These are phyloP conservation scores for Pythium graminicola DNA, from an alignment of 352 stramenopile species.

Conservation along the genomic window DNA sequence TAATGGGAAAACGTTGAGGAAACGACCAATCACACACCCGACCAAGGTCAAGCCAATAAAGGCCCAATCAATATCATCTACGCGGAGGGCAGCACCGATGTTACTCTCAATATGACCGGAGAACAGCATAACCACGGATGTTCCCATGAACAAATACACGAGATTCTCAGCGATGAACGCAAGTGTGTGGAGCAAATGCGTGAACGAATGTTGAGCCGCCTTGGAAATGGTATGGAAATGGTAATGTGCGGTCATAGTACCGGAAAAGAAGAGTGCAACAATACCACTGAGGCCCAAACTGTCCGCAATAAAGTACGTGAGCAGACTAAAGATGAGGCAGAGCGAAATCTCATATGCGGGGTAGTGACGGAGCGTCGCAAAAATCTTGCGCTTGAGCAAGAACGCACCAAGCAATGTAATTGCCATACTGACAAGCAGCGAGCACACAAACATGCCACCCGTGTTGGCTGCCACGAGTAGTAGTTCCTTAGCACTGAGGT, in stretches of 20 bases:
- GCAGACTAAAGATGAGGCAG: slow-evolving; percentile 70
- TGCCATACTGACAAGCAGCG: slow-evolving; percentile 56
- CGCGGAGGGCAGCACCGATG: slow-evolving; percentile 45
- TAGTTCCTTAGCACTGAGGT: slow-evolving; percentile 72
- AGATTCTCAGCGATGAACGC: slow-evolving; percentile 86
- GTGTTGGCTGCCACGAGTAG: slow-evolving; percentile 75
- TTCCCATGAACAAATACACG: slow-evolving; percentile 83
- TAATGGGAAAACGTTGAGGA: slow-evolving; percentile 76
- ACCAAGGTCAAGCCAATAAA: slow-evolving; percentile 73
- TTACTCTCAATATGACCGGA: slow-evolving; percentile 55
- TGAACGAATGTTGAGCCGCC: slow-evolving; percentile 67
- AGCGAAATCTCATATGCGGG: slow-evolving; percentile 86
- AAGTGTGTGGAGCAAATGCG: slow-evolving; percentile 67
- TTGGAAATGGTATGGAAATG: slow-evolving; percentile 79
- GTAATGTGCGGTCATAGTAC: slow-evolving; percentile 85
- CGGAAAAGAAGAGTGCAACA: slow-evolving; percentile 92
- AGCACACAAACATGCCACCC: slow-evolving; percentile 78
- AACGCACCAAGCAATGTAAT: slow-evolving; percentile 79
- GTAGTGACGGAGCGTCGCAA: slow-evolving; percentile 63
- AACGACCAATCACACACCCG: slow-evolving; percentile 54
- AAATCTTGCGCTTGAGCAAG: slow-evolving; percentile 71
- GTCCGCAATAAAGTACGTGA: slow-evolving; percentile 77
- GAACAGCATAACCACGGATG: slow-evolving; percentile 85
- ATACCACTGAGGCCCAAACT: slow-evolving; percentile 85
- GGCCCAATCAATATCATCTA: slow-evolving; percentile 81